Conservation (phyloP, 805 yeast species). For the Priceomyces medius region DNA sequence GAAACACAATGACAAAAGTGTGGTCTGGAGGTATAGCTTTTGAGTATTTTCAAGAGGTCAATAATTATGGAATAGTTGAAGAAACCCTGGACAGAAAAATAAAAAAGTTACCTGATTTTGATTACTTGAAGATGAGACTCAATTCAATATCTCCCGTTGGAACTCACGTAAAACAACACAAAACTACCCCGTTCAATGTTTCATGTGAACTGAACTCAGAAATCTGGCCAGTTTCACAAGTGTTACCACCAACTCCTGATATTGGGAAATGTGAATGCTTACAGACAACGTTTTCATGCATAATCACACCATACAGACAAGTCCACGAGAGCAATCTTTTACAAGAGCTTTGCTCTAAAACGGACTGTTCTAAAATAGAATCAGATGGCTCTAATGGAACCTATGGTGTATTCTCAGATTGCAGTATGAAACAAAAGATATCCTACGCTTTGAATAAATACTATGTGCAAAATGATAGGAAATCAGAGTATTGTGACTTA, state of each 20-base stretch:
- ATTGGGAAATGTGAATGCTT: conserved; percentile 45
- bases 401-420: conserved; percentile 45
- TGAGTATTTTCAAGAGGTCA: conserved; percentile 36
- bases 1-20: conserved; percentile 31
- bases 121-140: conserved; percentile 24
- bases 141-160: conserved; percentile 21
- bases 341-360: conserved; percentile 32
- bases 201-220: conserved; percentile 5
- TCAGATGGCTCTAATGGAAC: conserved; percentile 34
- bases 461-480: conserved; percentile 21
- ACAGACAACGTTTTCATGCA: conserved; percentile 39
- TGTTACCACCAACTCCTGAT: conserved; percentile 43
- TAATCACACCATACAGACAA: conserved; percentile 24
- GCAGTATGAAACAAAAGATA: conserved; percentile 35
- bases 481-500: conserved; percentile 23
- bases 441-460: conserved; percentile 42
- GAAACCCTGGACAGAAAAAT: conserved; percentile 25
- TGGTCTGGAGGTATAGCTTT: conserved; percentile 42
- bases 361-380: conserved; percentile 39
- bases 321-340: conserved; percentile 22
- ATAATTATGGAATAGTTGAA: conserved; percentile 36
- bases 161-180: conserved; percentile 5
- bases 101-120: conserved; percentile 27
- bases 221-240: conserved; percentile 19
- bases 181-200: conserved; percentile 2